Conservation (phyloP, 306 rosid species). For the Quercus alba region DNA sequence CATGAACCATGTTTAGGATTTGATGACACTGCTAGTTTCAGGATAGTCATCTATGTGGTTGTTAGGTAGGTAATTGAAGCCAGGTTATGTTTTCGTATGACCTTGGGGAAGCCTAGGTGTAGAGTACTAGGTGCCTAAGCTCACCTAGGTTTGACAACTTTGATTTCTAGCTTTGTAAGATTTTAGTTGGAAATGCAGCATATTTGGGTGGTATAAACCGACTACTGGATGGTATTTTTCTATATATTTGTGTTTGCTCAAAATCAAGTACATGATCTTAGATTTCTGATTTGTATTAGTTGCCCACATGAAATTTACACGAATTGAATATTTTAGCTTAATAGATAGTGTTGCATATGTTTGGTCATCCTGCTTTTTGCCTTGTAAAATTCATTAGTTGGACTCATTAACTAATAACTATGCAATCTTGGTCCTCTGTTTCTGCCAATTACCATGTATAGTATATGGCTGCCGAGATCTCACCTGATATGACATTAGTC, state of each 20-base stretch:
- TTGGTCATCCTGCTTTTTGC: neutral
- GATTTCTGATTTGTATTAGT: neutral
- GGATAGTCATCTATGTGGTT: neutral
- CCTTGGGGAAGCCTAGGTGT: neutral
- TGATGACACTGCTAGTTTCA: neutral
- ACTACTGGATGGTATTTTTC: neutral
- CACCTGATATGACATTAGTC: neutral
- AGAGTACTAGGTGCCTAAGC: neutral
- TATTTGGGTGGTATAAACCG: neutral
- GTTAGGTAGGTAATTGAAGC: neutral
- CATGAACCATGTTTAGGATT: too few relatives aligned
- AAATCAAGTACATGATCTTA: neutral
- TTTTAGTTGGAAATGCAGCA: neutral
- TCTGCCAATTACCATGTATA: neutral
- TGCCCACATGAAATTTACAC: neutral
- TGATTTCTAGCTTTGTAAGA: neutral
- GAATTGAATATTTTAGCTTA: neutral
- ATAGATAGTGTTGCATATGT: slow-evolving; percentile 1
- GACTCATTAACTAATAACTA: neutral
- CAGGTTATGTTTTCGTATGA: neutral
- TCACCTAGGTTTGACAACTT: neutral
- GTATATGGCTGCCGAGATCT: neutral
- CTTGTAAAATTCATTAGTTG: slow-evolving; percentile 1
- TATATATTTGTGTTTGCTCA: neutral
- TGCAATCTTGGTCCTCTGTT: slow-evolving; percentile 1